Percentiles rank a stretch among this genome's conserved stretches.
Evolutionary conservation across 179 eudicot species (phyloP).

Genomic region (Spergularia azorica): DNA sequence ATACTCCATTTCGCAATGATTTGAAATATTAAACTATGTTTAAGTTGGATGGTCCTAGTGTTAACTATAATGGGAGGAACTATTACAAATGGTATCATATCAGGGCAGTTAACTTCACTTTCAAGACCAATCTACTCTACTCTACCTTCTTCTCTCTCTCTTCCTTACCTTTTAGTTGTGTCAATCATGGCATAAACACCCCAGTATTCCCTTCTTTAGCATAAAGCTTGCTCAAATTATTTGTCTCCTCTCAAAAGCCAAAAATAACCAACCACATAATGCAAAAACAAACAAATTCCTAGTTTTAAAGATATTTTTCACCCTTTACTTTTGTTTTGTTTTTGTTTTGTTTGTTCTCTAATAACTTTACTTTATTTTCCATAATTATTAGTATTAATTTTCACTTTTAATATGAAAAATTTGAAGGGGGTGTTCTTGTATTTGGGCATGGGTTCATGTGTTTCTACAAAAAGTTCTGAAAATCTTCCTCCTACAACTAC

Average conservation of each 20-base stretch:
- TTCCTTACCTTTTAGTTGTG: slow-evolving; percentile 29
- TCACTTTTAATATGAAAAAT: slow-evolving; percentile 16
- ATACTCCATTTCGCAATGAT: too few species aligned
- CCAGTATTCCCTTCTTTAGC: slow-evolving; percentile 37
- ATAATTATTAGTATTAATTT: neutral
- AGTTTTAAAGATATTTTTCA: slow-evolving; percentile 7
- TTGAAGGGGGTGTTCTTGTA: slow-evolving; percentile 31
- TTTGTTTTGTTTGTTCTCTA: slow-evolving; percentile 5
- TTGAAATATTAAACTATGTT: slow-evolving; percentile 3
- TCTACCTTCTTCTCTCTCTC: neutral
- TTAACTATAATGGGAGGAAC: neutral
- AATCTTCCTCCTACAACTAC: slow-evolving; percentile 3
- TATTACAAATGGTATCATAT: neutral
- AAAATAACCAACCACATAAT: slow-evolving; percentile 34
- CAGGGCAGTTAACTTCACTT: slow-evolving; percentile 33
- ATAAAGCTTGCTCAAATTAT: slow-evolving; percentile 34
- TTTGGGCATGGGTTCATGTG: slow-evolving; percentile 37
- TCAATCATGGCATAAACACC: slow-evolving; percentile 26
- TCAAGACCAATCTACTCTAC: slow-evolving; percentile 28
- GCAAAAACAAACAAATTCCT: slow-evolving; percentile 20
- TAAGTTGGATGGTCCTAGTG: slow-evolving; percentile 2
- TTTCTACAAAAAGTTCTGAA: slow-evolving; percentile 22
- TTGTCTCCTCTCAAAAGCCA: slow-evolving; percentile 25
- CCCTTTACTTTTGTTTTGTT: neutral
- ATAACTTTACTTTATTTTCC: slow-evolving; percentile 13